A percentile compares a stretch with the other conserved stretches of the same genome.
Conservation (phyloP, 2,329 filamentous ascomycete species). For the Cercospora zeina region DNA sequence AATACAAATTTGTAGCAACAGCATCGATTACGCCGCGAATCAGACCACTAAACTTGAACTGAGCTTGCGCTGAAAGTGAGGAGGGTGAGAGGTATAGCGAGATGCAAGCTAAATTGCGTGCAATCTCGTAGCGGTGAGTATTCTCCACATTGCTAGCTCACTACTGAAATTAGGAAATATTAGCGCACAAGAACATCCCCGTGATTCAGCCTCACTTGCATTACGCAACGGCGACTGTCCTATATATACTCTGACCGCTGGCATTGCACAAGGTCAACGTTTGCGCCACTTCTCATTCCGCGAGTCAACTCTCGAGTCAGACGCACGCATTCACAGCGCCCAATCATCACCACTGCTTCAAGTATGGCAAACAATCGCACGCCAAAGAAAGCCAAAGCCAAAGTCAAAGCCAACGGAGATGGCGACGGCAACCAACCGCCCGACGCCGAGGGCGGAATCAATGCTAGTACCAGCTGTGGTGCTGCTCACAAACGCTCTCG, state of each 20-base stretch:
- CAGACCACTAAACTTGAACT: neutral
- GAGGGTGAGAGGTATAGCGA: neutral
- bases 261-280: too few species aligned
- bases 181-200: too few species aligned
- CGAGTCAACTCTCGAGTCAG: too few species aligned
- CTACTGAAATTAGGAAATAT: too few species aligned
- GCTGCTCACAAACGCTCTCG: neutral
- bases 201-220: too few species aligned
- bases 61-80: neutral
- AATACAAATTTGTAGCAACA: conserved; percentile 1
- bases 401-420: neutral
- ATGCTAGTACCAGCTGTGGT: neutral
- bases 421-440: neutral
- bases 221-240: too few species aligned
- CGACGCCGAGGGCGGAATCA: too few species aligned
- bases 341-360: neutral
- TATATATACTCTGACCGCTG: too few species aligned
- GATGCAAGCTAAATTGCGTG: neutral
- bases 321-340: neutral
- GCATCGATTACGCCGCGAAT: neutral
- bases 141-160: too few species aligned
- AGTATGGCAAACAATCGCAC: neutral
- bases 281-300: too few species aligned
- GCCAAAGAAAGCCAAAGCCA: neutral
- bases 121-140: neutral